These are phyloP conservation scores for Crithidia sp. DNA, from an alignment of 208 protist genomes.

Conservation along the genomic window DNA sequence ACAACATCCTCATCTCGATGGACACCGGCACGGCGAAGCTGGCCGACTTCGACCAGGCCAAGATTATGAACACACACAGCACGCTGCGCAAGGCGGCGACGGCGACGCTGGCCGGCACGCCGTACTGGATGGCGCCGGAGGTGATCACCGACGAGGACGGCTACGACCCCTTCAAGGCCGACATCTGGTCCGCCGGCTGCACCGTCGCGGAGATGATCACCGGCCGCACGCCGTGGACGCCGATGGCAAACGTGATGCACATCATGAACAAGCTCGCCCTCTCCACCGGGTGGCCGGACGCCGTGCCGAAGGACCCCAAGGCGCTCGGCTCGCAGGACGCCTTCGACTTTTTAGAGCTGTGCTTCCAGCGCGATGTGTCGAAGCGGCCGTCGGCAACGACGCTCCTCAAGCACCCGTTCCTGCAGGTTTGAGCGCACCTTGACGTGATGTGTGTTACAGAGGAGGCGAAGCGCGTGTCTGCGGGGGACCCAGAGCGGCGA, in stretches of 20 bases:
- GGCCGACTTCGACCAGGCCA: slow-evolving; percentile 98
- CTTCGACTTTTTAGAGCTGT: slow-evolving; percentile 88
- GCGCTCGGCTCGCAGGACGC: slow-evolving; percentile 79
- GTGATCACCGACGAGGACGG: slow-evolving; percentile 91
- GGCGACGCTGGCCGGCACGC: slow-evolving; percentile 87
- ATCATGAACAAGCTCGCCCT: slow-evolving; percentile 92
- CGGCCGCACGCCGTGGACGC: slow-evolving; percentile 81
- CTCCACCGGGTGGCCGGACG: slow-evolving; percentile 91
- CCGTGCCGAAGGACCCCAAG: slow-evolving; percentile 76
- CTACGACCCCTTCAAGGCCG: slow-evolving; percentile 91
- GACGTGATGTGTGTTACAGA: too few relatives aligned
- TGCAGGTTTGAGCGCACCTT: slow-evolving; percentile 38
- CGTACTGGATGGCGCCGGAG: slow-evolving; percentile 93
- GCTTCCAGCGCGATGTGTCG: slow-evolving; percentile 83
- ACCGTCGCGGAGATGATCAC: slow-evolving; percentile 93
- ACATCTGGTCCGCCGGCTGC: slow-evolving; percentile 92
- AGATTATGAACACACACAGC: slow-evolving; percentile 90
- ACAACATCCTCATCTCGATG: slow-evolving; percentile 93
- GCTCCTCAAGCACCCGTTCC: slow-evolving; percentile 84
- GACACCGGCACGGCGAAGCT: slow-evolving; percentile 96
- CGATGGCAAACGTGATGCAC: slow-evolving; percentile 90
- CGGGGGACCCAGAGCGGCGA: too few relatives aligned
- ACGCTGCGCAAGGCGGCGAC: slow-evolving; percentile 87
- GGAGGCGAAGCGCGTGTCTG: too few relatives aligned
- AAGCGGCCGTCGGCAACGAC: slow-evolving; percentile 67